phyloP scores from a whole-genome alignment of 176 grass and related monocot genomes.

The Bothriochloa decipiens region DNA sequence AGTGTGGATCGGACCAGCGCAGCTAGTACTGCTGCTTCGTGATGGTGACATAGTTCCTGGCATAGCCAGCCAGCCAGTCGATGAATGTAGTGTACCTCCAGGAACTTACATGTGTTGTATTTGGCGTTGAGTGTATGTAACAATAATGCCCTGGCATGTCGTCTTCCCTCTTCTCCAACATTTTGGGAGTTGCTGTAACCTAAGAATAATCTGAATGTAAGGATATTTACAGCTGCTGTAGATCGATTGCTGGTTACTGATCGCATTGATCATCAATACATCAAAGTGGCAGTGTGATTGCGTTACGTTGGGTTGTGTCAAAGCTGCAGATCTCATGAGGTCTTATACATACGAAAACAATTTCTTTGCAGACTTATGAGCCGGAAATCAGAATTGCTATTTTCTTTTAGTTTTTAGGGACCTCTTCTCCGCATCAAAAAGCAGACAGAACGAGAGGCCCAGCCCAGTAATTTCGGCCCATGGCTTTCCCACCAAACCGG shows the following conservation, averaged over 20 bases:
- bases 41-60: conserved; percentile 19
- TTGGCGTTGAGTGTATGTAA: conserved; percentile 25
- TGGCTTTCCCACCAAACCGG: too few relatives aligned
- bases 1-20: conserved; percentile 34
- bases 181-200: conserved; percentile 46
- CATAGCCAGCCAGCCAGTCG: conserved; percentile 40
- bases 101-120: conserved; percentile 51
- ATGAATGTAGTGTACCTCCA: conserved; percentile 47
- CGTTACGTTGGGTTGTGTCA: background rate
- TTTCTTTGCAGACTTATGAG: background rate
- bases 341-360: background rate
- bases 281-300: conserved; percentile 4
- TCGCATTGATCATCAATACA: conserved; percentile 38
- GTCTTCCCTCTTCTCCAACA: background rate
- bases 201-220: conserved; percentile 50
- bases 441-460: too few relatives aligned
- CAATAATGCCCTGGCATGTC: conserved; percentile 52
- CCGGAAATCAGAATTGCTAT: background rate
- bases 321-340: background rate
- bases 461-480: too few relatives aligned
- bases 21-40: conserved; percentile 16
- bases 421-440: too few relatives aligned
- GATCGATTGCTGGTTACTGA: conserved; percentile 30
- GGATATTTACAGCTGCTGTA: conserved; percentile 42
- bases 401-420: too few relatives aligned